These are phyloP conservation scores for Halophytophthora batemanensis DNA, from an alignment of 352 stramenopile genomes.

Conservation along the genomic window DNA sequence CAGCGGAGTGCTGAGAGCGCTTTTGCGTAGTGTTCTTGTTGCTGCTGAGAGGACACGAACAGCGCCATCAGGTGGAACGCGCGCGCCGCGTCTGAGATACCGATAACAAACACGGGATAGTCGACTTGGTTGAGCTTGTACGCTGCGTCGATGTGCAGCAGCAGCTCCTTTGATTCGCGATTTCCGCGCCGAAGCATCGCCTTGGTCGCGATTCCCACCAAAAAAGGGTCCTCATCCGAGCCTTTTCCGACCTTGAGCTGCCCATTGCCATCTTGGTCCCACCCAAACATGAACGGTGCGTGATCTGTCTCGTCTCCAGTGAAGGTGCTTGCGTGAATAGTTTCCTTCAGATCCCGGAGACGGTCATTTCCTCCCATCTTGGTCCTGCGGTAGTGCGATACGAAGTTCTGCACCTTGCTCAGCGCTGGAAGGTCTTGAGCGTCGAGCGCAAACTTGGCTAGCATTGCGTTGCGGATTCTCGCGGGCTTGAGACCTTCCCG, in stretches of 20 bases:
- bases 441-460: too few species aligned
- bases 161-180: not conserved
- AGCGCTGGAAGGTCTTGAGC: too few species aligned
- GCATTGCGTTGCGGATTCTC: too few species aligned
- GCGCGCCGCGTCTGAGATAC: conserved; percentile 10
- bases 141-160: not conserved
- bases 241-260: not conserved
- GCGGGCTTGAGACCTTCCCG: too few species aligned
- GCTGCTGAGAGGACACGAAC: not conserved
- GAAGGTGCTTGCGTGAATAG: not conserved
- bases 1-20: too few species aligned
- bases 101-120: conserved; percentile 10
- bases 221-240: not conserved
- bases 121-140: conserved; percentile 10
- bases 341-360: not conserved
- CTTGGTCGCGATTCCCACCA: conserved; percentile 2
- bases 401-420: too few species aligned
- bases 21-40: too few species aligned
- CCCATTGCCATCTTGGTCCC: not conserved
- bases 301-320: not conserved
- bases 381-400: too few species aligned
- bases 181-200: conserved; percentile 7
- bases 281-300: not conserved
- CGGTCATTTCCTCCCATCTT: too few species aligned
- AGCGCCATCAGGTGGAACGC: conserved; percentile 15